Percentiles rank a stretch among this genome's conserved stretches.
phyloP scores from a whole-genome alignment of 192 early-diverging fungal species.

The Coemansia sp. region DNA sequence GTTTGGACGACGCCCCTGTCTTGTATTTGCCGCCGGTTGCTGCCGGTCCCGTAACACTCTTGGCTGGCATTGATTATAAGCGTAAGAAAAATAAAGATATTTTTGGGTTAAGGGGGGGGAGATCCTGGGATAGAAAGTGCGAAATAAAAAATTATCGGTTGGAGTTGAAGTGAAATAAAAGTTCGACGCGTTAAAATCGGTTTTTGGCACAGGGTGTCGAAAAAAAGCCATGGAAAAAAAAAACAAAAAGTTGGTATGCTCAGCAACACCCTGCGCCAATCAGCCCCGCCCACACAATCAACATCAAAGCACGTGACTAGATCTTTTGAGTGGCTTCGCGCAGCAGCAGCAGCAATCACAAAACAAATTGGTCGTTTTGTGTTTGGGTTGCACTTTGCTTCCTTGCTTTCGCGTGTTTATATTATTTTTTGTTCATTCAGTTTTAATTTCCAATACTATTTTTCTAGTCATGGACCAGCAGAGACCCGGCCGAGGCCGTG shows the following conservation, averaged over 20 bases:
- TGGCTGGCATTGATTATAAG: constrained; percentile 30
- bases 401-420: not conserved
- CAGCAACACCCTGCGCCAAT: not conserved
- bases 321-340: too few species aligned
- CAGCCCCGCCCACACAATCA: not conserved
- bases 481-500: not conserved
- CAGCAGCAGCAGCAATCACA: too few species aligned
- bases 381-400: not conserved
- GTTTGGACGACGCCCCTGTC: constrained; percentile 39
- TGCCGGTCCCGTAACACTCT: constrained; percentile 46
- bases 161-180: not conserved
- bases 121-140: not conserved
- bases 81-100: not conserved
- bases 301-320: not conserved
- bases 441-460: not conserved
- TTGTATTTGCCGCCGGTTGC: constrained; percentile 52
- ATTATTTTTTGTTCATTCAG: not conserved
- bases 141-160: constrained; percentile 6
- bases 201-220: too few species aligned
- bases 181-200: not conserved
- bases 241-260: too few species aligned
- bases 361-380: too few species aligned
- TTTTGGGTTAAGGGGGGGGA: not conserved
- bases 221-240: not conserved
- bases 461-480: not conserved